Evolutionary conservation across 2,329 filamentous ascomycete species (phyloP), one percentile per base, ranked within the genome.

Genomic region (Cyphellophora attinorum): DNA sequence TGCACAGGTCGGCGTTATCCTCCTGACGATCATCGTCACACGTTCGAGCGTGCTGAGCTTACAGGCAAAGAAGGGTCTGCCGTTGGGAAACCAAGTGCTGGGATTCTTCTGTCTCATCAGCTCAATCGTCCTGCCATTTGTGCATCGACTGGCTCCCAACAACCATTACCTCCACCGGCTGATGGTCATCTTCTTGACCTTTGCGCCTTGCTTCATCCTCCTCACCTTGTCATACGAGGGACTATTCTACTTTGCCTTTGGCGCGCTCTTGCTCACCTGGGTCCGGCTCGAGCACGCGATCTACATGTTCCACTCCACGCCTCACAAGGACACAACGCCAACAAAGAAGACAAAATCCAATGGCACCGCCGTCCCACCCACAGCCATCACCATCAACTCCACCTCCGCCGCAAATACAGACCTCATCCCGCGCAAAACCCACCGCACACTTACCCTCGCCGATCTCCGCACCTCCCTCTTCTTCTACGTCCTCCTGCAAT

Each of bases 151-250:
- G 2, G 78, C 83, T 45, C 81, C 85, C 2, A 91, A 85, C 55
- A 81, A 70, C 47, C 79, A 95, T 60, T 95, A 96, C 57, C 74
- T 96, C 47, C 88, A 96, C 57, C 79, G 88, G 15, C 67, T 98
- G 3, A 72, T 88, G 46, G 75, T 93, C 48, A 78, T 95, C 35
- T 98, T 96, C 63, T 68, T 98, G 31, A 83, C 88, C 4, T 96
- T 93, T 55, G 82, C 89, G 0, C 91, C 91, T 0, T 81, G 82
- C 2, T 98, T 96, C 59, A 81, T 98, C 53, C 89, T 98, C 51
- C 74, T 98, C 33, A 93, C 88, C 5, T 95, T 96, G 49, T 95
- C 89, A 1, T 98, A 93, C 61, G 91, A 98, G 59, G 89, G 89
- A 0, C 70, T 98, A 2, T 98, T 98, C 58, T 98, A 96, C 59